A percentile compares a stretch with the other conserved stretches of the same genome.
phyloP scores from a whole-genome alignment of 192 early-diverging fungal genomes.

The Coemansia aciculifera region DNA sequence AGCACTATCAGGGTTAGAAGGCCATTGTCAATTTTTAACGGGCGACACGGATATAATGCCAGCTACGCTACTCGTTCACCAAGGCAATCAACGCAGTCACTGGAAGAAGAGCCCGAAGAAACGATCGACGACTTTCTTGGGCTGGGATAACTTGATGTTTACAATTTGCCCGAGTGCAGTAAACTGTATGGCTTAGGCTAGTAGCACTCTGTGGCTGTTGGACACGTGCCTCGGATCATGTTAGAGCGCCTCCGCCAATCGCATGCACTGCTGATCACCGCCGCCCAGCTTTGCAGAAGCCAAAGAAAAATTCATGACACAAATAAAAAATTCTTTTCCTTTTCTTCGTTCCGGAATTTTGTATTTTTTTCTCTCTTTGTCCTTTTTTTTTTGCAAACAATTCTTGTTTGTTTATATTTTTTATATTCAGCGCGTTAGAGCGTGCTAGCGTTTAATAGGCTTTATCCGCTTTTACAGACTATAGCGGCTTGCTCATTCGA shows the following conservation, averaged over 20 bases:
- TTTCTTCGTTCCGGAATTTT: background rate
- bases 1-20: background rate
- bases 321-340: background rate
- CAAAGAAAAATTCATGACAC: constrained; percentile 7
- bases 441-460: background rate
- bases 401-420: constrained; percentile 8
- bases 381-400: background rate
- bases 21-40: background rate
- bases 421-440: background rate
- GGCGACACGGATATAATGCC: background rate
- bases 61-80: background rate
- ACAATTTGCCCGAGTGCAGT: background rate
- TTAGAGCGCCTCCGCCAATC: constrained; percentile 15
- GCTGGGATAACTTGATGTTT: background rate
- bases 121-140: background rate
- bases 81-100: background rate
- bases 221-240: constrained; percentile 5
- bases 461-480: background rate
- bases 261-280: constrained; percentile 11
- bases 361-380: constrained; percentile 15
- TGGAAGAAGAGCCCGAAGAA: background rate
- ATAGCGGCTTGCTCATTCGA: background rate
- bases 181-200: background rate
- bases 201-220: background rate
- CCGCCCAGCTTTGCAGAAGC: background rate